Evolutionary conservation across 139 green algal genomes (phyloP), one percentile per base, ranked within the genome.

Genomic region (Coelastrella sp.): DNA sequence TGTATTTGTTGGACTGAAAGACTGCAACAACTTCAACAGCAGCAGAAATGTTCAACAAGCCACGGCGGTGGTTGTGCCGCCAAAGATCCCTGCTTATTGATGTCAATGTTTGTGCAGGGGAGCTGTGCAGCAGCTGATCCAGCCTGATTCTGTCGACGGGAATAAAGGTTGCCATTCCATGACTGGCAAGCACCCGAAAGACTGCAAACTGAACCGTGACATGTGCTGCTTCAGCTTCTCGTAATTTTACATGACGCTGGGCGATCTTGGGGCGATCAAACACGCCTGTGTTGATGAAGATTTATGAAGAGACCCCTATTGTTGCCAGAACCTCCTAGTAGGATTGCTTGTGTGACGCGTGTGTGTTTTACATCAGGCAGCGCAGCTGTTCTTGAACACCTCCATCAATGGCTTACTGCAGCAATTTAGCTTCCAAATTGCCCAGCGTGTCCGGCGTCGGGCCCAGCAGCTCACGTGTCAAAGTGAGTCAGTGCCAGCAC

Each of bases 401-500:
- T 49, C 3, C 35, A 3, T 49, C 35, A 17, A 70, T 70, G 63
- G 63, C 63, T 70, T 70, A 14, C 9, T 22, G 63, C 15, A 14
- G 63, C 15, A 17, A 14, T 14, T 9, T 70, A 6, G 4, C 12
- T 1, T 70, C 63, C 15, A 14, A 70, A 70, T 70, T 70, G 63
- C 12, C 12, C 3, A 17, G 63, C 63, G 12, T 70, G 63, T 22
- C 63, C 63, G 63, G 63, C 63, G 12, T 70, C 63, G 63, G 63
- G 63, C 63, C 63, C 63, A 12, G 68, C 19, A 76, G 68, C 19
- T 25, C 68, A 76, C 68, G 68, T 76, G 68, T 76, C 68, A 76
- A 76, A 24, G 68, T 76, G 68, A 76, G 68, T 76, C 68, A 76
- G 8, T 76, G 19, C 24, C 68, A 76, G 68, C 68, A 76, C 68